Evolutionary conservation across 176 grass and related monocot genomes (phyloP), one percentile per base, ranked within the genome.

Genomic region (Aegilops bicornis): DNA sequence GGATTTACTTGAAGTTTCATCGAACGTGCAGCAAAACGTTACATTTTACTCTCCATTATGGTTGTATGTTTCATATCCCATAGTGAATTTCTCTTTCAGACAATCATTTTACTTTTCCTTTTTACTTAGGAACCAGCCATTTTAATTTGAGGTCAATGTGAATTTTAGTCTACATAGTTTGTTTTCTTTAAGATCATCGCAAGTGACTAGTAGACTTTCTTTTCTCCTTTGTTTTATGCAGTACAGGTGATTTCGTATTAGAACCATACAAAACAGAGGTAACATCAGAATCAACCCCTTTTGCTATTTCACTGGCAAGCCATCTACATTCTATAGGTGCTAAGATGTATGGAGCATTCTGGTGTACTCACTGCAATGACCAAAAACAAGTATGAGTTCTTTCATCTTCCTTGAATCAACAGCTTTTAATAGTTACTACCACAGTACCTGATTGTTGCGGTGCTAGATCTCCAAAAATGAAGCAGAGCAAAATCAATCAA

Each of bases 291-390:
- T 98, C 96, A 52, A 89, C 91, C 22, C 89, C 91, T 31, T 95
- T 86, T 87, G 79, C 93, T 78, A 90, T 98, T n/a, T 75, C 96
- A 70, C 86, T 98, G 80, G 96, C 96, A 79, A 94, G 36, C 86
- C 93, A 98, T 89, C 80, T 98, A 42, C 87, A 67, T 6, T 95
- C 91, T 36, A 88, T 98, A 66, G 96, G 96, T 64, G 96, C 96
- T 77, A 98, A 95, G 86, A 95, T 98, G 91, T 98, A 98, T 82
- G 96, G 96, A 76, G 96, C 96, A 79, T 98, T 98, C 80, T 98
- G 96, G 96, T 98, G 96, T 87, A 94, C 96, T 61, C 96, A 98
- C 88, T 98, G 96, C 75, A 94, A 94, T 67, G 93, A 98, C 86
- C 96, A 98, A 76, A 95, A 98, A 70, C 89, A 98, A 90, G 96